These are phyloP conservation scores for Globisporangium spiculum DNA, from an alignment of 352 stramenopile species.

Conservation along the genomic window DNA sequence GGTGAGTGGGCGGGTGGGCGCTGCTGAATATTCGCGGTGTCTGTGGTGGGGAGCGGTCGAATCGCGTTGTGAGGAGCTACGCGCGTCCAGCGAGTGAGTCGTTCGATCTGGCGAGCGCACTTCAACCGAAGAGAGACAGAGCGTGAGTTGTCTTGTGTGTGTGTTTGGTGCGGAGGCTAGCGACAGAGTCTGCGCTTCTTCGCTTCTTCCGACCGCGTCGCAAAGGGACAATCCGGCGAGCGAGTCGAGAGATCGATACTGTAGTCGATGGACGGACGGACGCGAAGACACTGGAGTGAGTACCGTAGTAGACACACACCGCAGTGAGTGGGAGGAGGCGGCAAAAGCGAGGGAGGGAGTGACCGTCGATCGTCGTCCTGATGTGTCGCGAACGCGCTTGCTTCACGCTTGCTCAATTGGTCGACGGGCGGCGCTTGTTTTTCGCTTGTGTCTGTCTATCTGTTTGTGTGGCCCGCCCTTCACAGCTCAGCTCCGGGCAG, in stretches of 20 bases:
- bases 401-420: conserved; percentile 4
- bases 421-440: neutral
- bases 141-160: neutral
- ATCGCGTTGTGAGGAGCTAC: conserved; percentile 8
- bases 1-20: too few relatives aligned
- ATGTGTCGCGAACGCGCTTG: conserved; percentile 4
- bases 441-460: neutral
- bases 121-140: conserved; percentile 16
- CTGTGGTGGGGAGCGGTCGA: neutral
- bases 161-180: neutral
- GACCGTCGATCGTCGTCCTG: neutral
- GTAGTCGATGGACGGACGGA: neutral
- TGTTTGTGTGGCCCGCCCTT: too few relatives aligned
- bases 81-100: neutral
- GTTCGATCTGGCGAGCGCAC: neutral
- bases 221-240: conserved; percentile 1
- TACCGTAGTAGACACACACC: too few relatives aligned
- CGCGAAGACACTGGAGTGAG: too few relatives aligned
- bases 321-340: too few relatives aligned
- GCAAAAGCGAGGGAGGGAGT: too few relatives aligned
- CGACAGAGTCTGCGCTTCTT: neutral
- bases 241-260: neutral
- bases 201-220: conserved; percentile 4
- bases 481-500: too few relatives aligned
- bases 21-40: neutral